phyloP scores from a whole-genome alignment of 1,284 basidiomycete genomes.

The Microbotryomycetes sp. region DNA sequence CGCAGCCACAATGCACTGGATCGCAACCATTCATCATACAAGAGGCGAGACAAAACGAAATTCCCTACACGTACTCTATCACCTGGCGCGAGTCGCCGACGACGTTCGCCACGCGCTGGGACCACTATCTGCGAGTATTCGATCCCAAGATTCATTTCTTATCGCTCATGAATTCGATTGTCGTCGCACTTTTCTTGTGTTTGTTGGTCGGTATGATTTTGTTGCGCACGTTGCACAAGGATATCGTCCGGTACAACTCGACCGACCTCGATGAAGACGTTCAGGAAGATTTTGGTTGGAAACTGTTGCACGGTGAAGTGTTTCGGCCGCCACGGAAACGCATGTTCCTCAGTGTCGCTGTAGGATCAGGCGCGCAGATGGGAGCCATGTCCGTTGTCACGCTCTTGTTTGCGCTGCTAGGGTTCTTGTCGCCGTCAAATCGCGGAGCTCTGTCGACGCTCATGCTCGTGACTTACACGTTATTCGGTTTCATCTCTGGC shows the following conservation, averaged over 20 bases:
- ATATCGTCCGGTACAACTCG: conserved; percentile 89
- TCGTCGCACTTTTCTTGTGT: conserved; percentile 70
- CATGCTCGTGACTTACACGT: conserved; percentile 91
- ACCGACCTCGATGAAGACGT: conserved; percentile 29
- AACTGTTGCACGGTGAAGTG: conserved; percentile 90
- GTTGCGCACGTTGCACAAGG: conserved; percentile 74
- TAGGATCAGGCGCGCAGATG: conserved; percentile 86
- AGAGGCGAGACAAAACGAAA: conserved; percentile 56
- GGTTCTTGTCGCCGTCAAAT: conserved; percentile 94
- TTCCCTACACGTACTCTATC: conserved; percentile 84
- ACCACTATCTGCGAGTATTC: conserved; percentile 70
- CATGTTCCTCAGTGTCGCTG: conserved; percentile 72
- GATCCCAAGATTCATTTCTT: conserved; percentile 59
- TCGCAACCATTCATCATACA: conserved; percentile 52
- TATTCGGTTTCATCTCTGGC: conserved; percentile 79
- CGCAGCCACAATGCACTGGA: conserved; percentile 15
- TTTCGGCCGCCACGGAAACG: conserved; percentile 77
- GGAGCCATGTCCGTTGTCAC: conserved; percentile 84
- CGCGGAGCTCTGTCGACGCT: conserved; percentile 90
- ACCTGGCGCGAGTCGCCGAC: conserved; percentile 54
- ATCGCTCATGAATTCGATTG: conserved; percentile 84
- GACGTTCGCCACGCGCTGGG: conserved; percentile 82
- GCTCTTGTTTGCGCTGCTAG: conserved; percentile 87
- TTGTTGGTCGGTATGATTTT: conserved; percentile 83
- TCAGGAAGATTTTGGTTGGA: conserved; percentile 97